Percentiles rank a stretch among this genome's conserved stretches.
phyloP scores from a whole-genome alignment of 2,329 filamentous ascomycete species.

The Escovopsis sp. region DNA sequence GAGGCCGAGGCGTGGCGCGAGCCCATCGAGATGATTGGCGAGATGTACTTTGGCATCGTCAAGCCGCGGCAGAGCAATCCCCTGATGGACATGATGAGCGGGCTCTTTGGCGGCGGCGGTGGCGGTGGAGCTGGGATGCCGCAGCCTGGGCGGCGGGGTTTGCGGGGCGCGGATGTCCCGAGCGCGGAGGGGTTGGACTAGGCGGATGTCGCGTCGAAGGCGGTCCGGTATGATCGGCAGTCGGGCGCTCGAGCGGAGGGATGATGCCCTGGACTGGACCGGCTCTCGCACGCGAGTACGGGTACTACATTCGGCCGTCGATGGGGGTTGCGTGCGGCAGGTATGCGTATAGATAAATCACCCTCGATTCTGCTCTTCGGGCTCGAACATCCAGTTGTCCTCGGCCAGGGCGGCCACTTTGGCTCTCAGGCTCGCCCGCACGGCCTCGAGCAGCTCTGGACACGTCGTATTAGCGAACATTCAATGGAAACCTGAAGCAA shows the following conservation, averaged over 20 bases:
- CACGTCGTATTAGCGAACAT: no score
- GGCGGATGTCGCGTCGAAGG: neutral
- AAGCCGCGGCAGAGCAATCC: slow-evolving; percentile 83
- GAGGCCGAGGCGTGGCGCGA: slow-evolving; percentile 70
- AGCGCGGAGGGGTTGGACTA: slow-evolving; percentile 47
- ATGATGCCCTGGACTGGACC: slow-evolving; percentile 10
- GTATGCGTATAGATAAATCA: slow-evolving; percentile 2
- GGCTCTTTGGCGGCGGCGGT: slow-evolving; percentile 67
- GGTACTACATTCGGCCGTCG: slow-evolving; percentile 11
- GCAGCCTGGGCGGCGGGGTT: slow-evolving; percentile 26
- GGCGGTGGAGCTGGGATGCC: slow-evolving; percentile 16
- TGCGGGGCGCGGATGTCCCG: slow-evolving; percentile 32
- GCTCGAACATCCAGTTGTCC: slow-evolving; percentile 85
- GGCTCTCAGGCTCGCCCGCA: slow-evolving; percentile 53
- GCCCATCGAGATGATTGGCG: slow-evolving; percentile 70
- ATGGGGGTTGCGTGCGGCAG: neutral
- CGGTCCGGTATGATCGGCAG: no score
- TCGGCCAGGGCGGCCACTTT: slow-evolving; percentile 63
- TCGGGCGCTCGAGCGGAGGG: neutral
- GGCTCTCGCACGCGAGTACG: no score
- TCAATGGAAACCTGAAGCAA: no score
- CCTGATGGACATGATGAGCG: slow-evolving; percentile 96
- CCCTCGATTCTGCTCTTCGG: slow-evolving; percentile 37
- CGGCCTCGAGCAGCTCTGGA: slow-evolving; percentile 52
- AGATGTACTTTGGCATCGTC: slow-evolving; percentile 93